Evolutionary conservation across 2,329 filamentous ascomycete species (phyloP), one percentile per base, ranked within the genome.

Genomic region (Trichophaea hybrida): DNA sequence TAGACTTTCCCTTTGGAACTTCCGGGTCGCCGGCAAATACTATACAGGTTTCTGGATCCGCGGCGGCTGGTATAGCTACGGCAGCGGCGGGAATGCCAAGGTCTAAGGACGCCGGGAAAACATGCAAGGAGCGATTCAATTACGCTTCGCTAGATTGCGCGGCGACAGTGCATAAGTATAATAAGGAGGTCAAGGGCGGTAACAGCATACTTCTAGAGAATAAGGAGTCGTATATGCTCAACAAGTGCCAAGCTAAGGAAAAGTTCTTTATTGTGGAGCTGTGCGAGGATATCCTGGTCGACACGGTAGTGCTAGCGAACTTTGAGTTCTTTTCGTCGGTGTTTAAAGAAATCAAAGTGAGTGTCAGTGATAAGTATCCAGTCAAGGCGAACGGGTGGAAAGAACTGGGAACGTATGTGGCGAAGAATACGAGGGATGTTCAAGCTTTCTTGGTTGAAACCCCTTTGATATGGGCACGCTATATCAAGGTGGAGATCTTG

Each of bases 301-400:
- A 98, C 70, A 98, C 93, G 0, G 78, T 98, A 44, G 93, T 97
- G n/a, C 78, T 98, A 57, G 93, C 91, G 63, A 98, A 98, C 71
- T 98, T 94, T 68, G 93, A 98, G 72, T 98, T 98, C 75, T 98
- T 98, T 76, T 95, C 89, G 58, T 96, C 89, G 70, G 96, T 94
- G 79, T 86, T 97, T 68, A 85, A 89, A 57, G 86, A 84, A 52
- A 96, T 98, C 71, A 80, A 86, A 55, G 82, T 97, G 66, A 94
- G 88, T 70, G 91, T 96, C 52, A 94, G 90, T 60, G 93, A 97
- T 73, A 83, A 88, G 59, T 97, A 96, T 72, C 93, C 93, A 0
- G 86, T 93, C 57, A 97, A 96, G 72, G 73, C 81, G 59, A 90
- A 95, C 54, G 88, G 93, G 67, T 98, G 93, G 93, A 88, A 85